A percentile compares a stretch with the other conserved stretches of the same genome.
These are phyloP conservation scores for Syzygium jambos DNA, from an alignment of 345 rosid species.

Conservation along the genomic window DNA sequence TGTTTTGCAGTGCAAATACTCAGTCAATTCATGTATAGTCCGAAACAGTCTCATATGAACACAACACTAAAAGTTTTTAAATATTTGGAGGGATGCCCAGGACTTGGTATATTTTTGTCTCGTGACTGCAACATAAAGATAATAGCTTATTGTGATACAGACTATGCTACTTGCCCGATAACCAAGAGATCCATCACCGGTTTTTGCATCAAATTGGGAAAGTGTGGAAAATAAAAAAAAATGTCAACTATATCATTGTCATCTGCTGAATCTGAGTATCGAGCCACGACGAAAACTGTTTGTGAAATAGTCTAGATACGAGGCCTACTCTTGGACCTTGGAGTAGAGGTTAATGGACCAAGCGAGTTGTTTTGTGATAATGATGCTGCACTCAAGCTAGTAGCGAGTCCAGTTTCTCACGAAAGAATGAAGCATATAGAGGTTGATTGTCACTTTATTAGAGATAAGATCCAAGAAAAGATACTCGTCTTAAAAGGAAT, in stretches of 20 bases:
- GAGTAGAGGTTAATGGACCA: neutral
- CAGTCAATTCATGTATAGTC: too few relatives aligned
- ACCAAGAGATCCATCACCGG: neutral
- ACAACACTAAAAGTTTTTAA: neutral
- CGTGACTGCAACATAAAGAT: neutral
- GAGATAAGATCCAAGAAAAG: too few relatives aligned
- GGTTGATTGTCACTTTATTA: neutral
- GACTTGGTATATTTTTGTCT: neutral
- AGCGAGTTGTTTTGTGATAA: neutral
- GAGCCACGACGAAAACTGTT: accelerated
- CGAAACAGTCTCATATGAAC: neutral
- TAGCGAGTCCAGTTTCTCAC: too few relatives aligned
- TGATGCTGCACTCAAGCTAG: neutral
- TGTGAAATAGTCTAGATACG: neutral
- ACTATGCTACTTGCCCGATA: too few relatives aligned
- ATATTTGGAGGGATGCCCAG: neutral
- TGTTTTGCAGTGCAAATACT: accelerated
- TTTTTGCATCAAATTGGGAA: neutral
- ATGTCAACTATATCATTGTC: neutral
- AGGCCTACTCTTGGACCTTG: neutral
- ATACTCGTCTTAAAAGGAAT: neutral
- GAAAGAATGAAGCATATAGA: neutral
- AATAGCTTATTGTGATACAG: accelerated
- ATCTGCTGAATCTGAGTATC: neutral
- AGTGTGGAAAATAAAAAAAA: neutral